Percentiles rank a stretch among this genome's conserved stretches.
Conservation (phyloP, 306 rosid species). For the Rosa multiflora region DNA sequence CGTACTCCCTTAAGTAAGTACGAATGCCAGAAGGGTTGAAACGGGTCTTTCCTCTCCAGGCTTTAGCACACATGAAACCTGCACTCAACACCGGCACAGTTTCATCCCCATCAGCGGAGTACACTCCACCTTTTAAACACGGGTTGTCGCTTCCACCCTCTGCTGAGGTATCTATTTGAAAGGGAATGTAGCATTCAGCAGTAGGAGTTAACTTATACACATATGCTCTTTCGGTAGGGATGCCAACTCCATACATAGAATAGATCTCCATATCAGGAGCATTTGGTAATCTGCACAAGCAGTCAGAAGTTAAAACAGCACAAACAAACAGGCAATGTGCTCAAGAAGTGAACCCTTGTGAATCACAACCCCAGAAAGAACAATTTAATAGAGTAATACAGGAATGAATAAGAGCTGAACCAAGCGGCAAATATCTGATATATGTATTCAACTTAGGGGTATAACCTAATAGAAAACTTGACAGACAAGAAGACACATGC, state of each 20-base stretch:
- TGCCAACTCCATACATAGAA: slow-evolving; percentile 84
- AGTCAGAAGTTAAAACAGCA: slow-evolving; percentile 27
- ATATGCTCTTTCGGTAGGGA: slow-evolving; percentile 85
- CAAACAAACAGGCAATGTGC: not conserved
- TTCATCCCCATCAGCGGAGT: slow-evolving; percentile 67
- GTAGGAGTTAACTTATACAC: slow-evolving; percentile 60
- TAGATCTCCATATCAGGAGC: slow-evolving; percentile 86
- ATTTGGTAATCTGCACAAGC: slow-evolving; percentile 69
- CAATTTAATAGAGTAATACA: not conserved
- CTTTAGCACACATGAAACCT: slow-evolving; percentile 85
- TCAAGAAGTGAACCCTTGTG: not conserved
- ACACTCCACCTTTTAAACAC: slow-evolving; percentile 74
- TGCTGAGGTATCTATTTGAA: slow-evolving; percentile 73
- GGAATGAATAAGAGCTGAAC: not conserved
- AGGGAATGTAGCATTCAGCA: slow-evolving; percentile 74
- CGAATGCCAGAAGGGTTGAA: slow-evolving; percentile 79
- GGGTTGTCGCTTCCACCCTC: slow-evolving; percentile 52
- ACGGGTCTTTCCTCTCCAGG: slow-evolving; percentile 78
- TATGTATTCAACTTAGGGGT: not conserved
- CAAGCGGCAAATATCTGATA: not conserved
- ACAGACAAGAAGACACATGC: not conserved
- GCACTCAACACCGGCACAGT: slow-evolving; percentile 84
- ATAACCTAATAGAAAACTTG: not conserved
- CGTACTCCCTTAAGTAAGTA: slow-evolving; percentile 65
- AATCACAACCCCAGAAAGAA: not conserved